Conservation (phyloP, 73 alveolate genomes). For the Uronychia binucleata region DNA sequence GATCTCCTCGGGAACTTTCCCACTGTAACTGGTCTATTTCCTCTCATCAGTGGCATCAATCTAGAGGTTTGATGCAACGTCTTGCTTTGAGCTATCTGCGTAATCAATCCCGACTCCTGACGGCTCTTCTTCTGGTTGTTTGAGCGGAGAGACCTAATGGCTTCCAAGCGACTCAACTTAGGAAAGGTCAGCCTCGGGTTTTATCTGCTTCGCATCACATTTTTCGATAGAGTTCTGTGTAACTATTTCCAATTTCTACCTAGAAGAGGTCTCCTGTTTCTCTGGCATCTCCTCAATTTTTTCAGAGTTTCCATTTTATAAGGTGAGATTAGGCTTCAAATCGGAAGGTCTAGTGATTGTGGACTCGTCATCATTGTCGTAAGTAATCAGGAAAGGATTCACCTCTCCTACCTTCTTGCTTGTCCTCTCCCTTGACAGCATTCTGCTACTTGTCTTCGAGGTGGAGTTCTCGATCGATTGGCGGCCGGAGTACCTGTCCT, state of each 20-base stretch:
- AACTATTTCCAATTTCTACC: background rate
- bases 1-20: too few species aligned
- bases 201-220: background rate
- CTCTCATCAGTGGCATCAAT: too few species aligned
- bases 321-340: background rate
- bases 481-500: too few species aligned
- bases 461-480: background rate
- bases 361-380: too few species aligned
- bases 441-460: background rate
- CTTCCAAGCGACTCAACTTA: background rate
- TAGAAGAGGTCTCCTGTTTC: background rate
- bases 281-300: background rate
- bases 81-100: background rate
- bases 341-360: background rate
- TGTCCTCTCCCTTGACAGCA: too few species aligned
- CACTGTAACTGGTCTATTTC: too few species aligned
- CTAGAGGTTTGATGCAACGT: too few species aligned
- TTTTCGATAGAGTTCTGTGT: background rate
- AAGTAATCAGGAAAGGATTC: too few species aligned
- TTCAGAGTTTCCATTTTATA: background rate
- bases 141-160: background rate
- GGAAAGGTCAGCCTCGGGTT: too few species aligned
- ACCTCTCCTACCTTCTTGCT: too few species aligned
- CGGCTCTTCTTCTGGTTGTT: conserved; percentile 1
- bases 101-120: background rate